phyloP scores from a whole-genome alignment of 805 yeast species.

The Yarrowia sp. region DNA sequence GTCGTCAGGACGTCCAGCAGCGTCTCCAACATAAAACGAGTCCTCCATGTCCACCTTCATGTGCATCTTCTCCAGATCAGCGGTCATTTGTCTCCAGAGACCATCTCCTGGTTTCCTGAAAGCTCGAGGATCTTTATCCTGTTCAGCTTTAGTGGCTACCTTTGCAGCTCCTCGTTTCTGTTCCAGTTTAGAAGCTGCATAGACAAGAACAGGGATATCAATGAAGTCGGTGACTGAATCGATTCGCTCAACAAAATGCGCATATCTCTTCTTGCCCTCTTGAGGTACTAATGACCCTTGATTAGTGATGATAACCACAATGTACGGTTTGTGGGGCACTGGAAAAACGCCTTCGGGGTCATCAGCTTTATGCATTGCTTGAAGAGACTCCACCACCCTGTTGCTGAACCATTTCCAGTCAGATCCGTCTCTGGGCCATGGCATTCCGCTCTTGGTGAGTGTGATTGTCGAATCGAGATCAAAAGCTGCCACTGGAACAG shows the following conservation, averaged over 20 bases:
- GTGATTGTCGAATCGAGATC: constrained; percentile 84
- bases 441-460: constrained; percentile 58
- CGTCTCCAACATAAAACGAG: constrained; percentile 87
- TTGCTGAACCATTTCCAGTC: constrained; percentile 72
- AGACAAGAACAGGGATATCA: constrained; percentile 46
- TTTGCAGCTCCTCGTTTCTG: constrained; percentile 34
- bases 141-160: constrained; percentile 31
- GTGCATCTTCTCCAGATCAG: constrained; percentile 40
- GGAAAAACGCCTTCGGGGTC: constrained; percentile 16
- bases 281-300: constrained; percentile 65
- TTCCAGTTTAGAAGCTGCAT: constrained; percentile 63
- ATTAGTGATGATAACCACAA: constrained; percentile 75
- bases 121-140: constrained; percentile 28
- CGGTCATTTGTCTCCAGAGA: constrained; percentile 61
- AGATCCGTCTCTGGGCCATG: constrained; percentile 53
- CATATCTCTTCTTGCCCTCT: constrained; percentile 40
- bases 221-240: constrained; percentile 35
- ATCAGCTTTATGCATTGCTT: constrained; percentile 24
- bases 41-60: constrained; percentile 43
- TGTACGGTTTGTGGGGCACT: constrained; percentile 35
- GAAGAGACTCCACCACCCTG: constrained; percentile 25
- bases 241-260: constrained; percentile 40
- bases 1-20: constrained; percentile 81
- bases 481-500: constrained; percentile 53
- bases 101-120: constrained; percentile 72